Evolutionary conservation across 2,329 filamentous ascomycete species (phyloP), one percentile per base, ranked within the genome.

Genomic region (Penicillium sp.): DNA sequence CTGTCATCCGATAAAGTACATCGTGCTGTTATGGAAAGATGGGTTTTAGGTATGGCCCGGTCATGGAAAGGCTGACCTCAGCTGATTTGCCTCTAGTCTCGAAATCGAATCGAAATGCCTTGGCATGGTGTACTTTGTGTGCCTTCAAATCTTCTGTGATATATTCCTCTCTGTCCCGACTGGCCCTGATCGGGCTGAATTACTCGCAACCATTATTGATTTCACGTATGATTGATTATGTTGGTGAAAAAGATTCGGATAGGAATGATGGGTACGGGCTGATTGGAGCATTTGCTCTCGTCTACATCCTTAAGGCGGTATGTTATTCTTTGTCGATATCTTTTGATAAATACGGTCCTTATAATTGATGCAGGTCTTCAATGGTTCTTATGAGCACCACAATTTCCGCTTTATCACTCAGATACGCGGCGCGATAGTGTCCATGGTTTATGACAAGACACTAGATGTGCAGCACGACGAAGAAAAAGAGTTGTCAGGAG

Each of bases 391-490:
- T 49, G 67, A 75, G 47, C 75, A 79, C 61, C 63, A 70, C 18
- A 71, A 72, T 0, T 74, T 77, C 58, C 74, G 75, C 7, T 65
- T 67, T 9, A 72, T 75, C 21, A 75, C 74, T 9, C 74, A 76
- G 67, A 65, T 76, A 6, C 66, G 77, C 24, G 74, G 74, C 16
- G 70, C 67, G 0, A 61, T 79, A 5, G 68, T 79, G 12, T 75
- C 78, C 0, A 67, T 83, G 60, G 74, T 85, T 1, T 84, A 80
- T 62, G 72, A 75, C 14, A 74, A 74, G 55, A 68, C 72, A 9
- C 68, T 64, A 35, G 63, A 65, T 5, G 47, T 72, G 1, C 65
- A 62, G 40, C 59, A 66, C 5, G 66, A 65, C 40, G 67, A 69
- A 52, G 64, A 66, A 18, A 68, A 73, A 33, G 65, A 69, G 2